phyloP scores from a whole-genome alignment of 306 rosid genomes.

The Quercus dentata region DNA sequence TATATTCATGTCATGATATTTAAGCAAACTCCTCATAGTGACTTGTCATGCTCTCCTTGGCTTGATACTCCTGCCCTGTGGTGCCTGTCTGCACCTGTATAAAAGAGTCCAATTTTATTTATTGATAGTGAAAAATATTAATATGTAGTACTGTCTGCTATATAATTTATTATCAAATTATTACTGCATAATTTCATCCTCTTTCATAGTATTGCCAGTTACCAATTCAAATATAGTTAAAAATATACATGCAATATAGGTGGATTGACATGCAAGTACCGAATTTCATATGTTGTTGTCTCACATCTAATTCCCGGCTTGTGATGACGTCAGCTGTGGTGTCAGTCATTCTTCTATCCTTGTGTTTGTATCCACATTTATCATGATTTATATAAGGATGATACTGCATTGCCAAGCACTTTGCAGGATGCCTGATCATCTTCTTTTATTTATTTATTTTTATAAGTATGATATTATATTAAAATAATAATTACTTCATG shows the following conservation, averaged over 20 bases:
- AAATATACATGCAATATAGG: neutral
- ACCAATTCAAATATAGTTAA: neutral
- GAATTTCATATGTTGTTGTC: neutral
- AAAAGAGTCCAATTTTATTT: neutral
- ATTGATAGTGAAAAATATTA: neutral
- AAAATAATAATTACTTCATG: no score
- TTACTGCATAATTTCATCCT: neutral
- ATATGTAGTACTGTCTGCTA: neutral
- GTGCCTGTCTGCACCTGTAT: neutral
- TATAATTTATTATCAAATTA: neutral
- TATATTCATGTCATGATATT: neutral
- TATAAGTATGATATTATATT: no score
- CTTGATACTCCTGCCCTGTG: neutral
- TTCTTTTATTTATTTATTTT: neutral
- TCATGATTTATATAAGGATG: constrained; percentile 9
- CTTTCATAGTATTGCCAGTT: neutral
- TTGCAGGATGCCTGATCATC: neutral
- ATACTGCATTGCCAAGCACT: constrained; percentile 5
- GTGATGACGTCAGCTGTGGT: neutral
- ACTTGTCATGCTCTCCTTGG: neutral
- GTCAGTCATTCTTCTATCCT: neutral
- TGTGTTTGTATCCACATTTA: constrained; percentile 1
- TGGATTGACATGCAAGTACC: neutral
- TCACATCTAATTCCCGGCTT: neutral
- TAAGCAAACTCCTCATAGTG: neutral